These are phyloP conservation scores for Magnolia kwangsiensis DNA, from an alignment of 164 flowering plant genomes.

Conservation along the genomic window DNA sequence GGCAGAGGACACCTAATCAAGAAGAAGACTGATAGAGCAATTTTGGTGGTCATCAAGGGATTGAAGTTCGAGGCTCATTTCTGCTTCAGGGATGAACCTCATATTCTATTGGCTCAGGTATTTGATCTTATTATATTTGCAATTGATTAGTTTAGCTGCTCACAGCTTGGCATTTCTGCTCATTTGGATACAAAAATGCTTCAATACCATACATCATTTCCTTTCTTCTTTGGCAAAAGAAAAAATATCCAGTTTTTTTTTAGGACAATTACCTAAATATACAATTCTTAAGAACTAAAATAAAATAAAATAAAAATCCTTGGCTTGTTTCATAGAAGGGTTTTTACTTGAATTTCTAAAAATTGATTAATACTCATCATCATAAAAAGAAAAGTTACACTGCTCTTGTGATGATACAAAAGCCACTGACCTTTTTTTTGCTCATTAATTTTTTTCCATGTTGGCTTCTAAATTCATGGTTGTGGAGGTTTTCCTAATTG, in stretches of 20 bases:
- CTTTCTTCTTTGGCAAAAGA: background rate
- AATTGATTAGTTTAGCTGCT: background rate
- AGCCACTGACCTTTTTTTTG: no score
- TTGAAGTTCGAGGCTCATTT: conserved; percentile 63
- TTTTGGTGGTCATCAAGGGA: conserved; percentile 35
- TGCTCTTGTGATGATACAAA: no score
- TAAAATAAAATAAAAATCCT: no score
- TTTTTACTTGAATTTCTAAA: no score
- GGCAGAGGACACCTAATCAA: background rate
- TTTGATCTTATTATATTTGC: background rate
- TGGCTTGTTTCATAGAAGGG: no score
- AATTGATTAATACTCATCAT: no score
- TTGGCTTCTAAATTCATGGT: no score
- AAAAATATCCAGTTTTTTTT: background rate
- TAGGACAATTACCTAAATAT: no score
- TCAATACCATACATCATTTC: background rate
- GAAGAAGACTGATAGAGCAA: conserved; percentile 41
- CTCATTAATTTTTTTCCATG: no score
- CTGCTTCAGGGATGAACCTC: conserved; percentile 57
- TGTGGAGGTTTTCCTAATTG: no score
- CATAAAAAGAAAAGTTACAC: no score
- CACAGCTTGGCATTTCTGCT: background rate
- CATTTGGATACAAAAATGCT: background rate
- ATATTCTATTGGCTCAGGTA: conserved; percentile 84
- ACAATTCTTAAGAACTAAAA: no score